A percentile compares a stretch with the other conserved stretches of the same genome.
These are phyloP conservation scores for Fabrea salina DNA, from an alignment of 169 alveolate species.

Conservation along the genomic window DNA sequence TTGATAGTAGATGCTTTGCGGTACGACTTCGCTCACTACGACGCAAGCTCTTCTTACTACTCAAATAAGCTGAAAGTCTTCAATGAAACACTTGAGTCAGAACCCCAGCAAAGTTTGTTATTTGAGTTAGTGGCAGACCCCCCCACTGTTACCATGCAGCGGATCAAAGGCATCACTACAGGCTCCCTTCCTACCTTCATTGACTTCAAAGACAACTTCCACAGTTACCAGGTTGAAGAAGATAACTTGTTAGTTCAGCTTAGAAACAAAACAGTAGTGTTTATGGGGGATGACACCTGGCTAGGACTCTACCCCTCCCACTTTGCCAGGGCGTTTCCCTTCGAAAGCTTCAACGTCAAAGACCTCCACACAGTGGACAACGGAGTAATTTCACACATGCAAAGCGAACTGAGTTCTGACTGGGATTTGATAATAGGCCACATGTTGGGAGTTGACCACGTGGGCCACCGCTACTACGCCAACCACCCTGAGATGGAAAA, in stretches of 20 bases:
- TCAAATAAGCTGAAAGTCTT: constrained; percentile 16
- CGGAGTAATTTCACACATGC: constrained; percentile 41
- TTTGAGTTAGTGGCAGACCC: constrained; percentile 61
- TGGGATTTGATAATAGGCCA: constrained; percentile 66
- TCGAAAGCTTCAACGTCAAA: constrained; percentile 65
- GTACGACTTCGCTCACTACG: constrained; percentile 69
- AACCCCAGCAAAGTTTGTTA: constrained; percentile 44
- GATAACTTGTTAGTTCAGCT: constrained; percentile 66
- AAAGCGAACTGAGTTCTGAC: constrained; percentile 37
- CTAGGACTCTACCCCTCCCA: constrained; percentile 52
- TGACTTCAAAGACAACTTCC: constrained; percentile 65
- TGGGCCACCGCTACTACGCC: constrained; percentile 67
- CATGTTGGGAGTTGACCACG: constrained; percentile 81
- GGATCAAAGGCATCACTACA: constrained; percentile 65
- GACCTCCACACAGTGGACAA: constrained; percentile 75
- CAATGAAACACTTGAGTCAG: constrained; percentile 21
- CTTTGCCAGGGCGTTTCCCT: constrained; percentile 50
- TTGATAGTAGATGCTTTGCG: constrained; percentile 72
- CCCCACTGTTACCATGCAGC: constrained; percentile 76
- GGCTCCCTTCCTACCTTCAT: constrained; percentile 74
- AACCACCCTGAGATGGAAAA: constrained; percentile 39
- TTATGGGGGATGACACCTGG: constrained; percentile 83
- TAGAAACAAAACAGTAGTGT: constrained; percentile 42
- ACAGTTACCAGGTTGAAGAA: constrained; percentile 45
- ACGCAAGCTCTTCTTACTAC: constrained; percentile 25